Base-by-base conservation (phyloP, 257 asterid species). In the Capsicum baccatum region DNA sequence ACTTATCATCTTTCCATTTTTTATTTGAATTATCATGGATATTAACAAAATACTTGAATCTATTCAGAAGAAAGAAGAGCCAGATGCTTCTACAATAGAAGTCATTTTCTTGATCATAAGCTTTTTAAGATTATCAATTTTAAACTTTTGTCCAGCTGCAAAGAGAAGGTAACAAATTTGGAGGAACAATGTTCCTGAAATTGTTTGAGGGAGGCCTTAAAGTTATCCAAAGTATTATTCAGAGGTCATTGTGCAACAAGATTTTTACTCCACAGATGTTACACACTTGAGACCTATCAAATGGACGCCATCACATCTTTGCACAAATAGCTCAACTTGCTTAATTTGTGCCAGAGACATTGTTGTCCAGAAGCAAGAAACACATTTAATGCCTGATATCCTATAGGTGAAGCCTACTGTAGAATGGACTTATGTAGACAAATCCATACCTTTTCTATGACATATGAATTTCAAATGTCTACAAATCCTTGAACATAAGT, bases 321-420 rank as follows among this genome's bases (percentile, higher is more conserved):
- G 33, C 44, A 73, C 35, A 73, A 47, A 73, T 73, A 73, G 80
- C 19, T 73, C 56, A 73, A 73, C 80, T 73, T 48, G 60, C 44
- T 73, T 39, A 39, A 39, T 39, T 19, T 73, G 80, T n/a, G 19
- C n/a, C 39, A 8, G 13, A 73, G 59, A 48, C 59, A 66, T 54
- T 44, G 15, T 17, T 71, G 26, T 50, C 57, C 9, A 71, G 52
- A 71, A 44, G 79, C 57, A 44, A 71, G 79, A 48, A 47, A n/a
- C 57, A 71, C 16, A 71, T 44, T 47, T 71, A 16, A 44, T 71
- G 79, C 57, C 56, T 70, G 57, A 70, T 47, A 76, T 76, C 81
- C 26, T 21, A 52, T 76, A 54, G 63, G 13, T 76, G 44, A 74
- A 52, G 81, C 63, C 81, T 74, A 50, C 48, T 14, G 11, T 8